Conservation (phyloP, 257 asterid species). For the Thymus quinquecostatus region DNA sequence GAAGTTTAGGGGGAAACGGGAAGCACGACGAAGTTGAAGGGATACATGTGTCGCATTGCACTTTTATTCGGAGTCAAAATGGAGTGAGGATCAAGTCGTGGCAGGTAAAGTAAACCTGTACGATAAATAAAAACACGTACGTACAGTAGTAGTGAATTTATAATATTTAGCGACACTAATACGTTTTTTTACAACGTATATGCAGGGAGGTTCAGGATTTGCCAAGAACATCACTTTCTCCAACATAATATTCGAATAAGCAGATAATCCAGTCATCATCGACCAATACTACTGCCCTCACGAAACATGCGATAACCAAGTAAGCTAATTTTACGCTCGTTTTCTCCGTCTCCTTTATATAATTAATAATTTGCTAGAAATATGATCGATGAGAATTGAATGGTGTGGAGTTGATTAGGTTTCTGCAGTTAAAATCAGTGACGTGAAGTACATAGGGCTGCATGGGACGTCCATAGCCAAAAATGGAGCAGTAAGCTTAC, state of each 20-base stretch:
- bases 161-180: too few relatives aligned
- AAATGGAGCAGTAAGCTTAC: slow-evolving; percentile 7
- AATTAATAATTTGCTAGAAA: too few relatives aligned
- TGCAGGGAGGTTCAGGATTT: slow-evolving; percentile 46
- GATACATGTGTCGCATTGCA: slow-evolving; percentile 11
- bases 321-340: not conserved
- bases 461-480: slow-evolving; percentile 15
- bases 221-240: slow-evolving; percentile 43
- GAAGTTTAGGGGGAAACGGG: slow-evolving; percentile 28
- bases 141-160: not conserved
- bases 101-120: slow-evolving; percentile 23
- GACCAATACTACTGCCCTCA: slow-evolving; percentile 51
- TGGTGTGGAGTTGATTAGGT: not conserved
- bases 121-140: not conserved
- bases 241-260: slow-evolving; percentile 28
- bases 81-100: slow-evolving; percentile 34
- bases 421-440: slow-evolving; percentile 18
- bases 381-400: too few relatives aligned
- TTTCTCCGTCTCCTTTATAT: too few relatives aligned
- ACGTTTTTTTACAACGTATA: not conserved
- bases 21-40: slow-evolving; percentile 25
- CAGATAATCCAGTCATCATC: slow-evolving; percentile 40
- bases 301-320: slow-evolving; percentile 23
- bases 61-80: slow-evolving; percentile 21
- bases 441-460: slow-evolving; percentile 26